These are phyloP conservation scores for Platanthera guangdongensis DNA, from an alignment of 106 monocot genomes.

Conservation along the genomic window DNA sequence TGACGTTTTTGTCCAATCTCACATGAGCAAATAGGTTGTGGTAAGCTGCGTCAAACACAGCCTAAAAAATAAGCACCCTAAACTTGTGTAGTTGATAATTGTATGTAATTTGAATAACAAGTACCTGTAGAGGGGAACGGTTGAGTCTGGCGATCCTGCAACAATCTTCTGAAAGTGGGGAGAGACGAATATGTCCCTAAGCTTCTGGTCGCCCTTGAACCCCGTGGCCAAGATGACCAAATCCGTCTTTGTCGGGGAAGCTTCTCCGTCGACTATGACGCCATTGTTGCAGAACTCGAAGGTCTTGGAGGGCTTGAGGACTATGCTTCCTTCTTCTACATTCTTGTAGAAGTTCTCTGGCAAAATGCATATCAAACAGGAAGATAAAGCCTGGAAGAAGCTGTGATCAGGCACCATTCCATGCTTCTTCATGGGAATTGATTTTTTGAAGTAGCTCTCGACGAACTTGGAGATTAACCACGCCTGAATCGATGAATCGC, in stretches of 20 bases:
- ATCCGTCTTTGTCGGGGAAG: constrained; percentile 23
- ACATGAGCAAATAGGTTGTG: no score
- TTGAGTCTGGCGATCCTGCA: constrained; percentile 18
- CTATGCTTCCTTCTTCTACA: constrained; percentile 69
- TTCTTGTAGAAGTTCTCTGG: constrained; percentile 55
- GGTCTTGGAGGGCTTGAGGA: constrained; percentile 27
- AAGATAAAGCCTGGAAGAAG: constrained; percentile 28
- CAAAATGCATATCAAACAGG: constrained; percentile 22
- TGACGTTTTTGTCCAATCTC: no score
- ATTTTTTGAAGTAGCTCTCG: constrained; percentile 47
- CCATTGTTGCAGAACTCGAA: constrained; percentile 56
- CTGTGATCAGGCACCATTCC: constrained; percentile 64
- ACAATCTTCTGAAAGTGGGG: constrained; percentile 23
- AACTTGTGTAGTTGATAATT: no score
- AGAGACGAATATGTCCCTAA: constrained; percentile 46
- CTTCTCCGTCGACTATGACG: constrained; percentile 30
- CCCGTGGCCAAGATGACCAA: constrained; percentile 71
- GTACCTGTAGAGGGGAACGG: constrained; percentile 65
- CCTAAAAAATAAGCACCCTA: no score
- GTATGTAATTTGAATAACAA: no score
- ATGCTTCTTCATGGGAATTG: constrained; percentile 49
- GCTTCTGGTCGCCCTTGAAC: constrained; percentile 58
- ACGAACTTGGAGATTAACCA: constrained; percentile 48
- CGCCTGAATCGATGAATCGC: constrained; percentile 12
- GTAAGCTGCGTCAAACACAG: no score